Conservation (phyloP, 2,329 filamentous ascomycete species). For the Fusarium caatingaense region DNA sequence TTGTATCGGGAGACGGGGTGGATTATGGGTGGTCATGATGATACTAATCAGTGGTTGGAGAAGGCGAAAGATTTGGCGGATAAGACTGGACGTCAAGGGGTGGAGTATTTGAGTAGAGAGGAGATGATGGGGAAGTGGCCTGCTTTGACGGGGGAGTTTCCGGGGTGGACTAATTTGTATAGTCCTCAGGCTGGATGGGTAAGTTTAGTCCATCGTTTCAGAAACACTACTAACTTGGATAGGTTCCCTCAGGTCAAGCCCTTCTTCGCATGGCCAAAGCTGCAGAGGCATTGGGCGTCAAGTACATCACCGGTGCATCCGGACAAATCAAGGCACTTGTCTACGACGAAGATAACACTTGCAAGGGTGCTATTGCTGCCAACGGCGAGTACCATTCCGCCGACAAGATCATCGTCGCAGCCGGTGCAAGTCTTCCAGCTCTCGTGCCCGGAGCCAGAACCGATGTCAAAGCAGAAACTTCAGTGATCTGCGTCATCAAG, state of each 20-base stretch:
- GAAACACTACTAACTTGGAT: background rate
- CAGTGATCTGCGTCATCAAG: slow-evolving; percentile 71
- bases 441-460: slow-evolving; percentile 70
- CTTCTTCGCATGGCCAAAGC: slow-evolving; percentile 49
- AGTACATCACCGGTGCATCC: slow-evolving; percentile 47
- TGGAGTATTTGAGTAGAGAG: slow-evolving; percentile 43
- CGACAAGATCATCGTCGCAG: slow-evolving; percentile 71
- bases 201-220: background rate
- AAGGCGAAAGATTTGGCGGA: slow-evolving; percentile 43
- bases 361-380: slow-evolving; percentile 61
- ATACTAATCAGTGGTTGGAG: slow-evolving; percentile 47
- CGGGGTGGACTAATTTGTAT: slow-evolving; percentile 46
- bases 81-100: slow-evolving; percentile 38
- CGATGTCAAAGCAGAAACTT: slow-evolving; percentile 71
- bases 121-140: slow-evolving; percentile 47
- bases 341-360: slow-evolving; percentile 44
- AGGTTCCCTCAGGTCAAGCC: slow-evolving; percentile 45
- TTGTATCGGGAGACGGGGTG: slow-evolving; percentile 50
- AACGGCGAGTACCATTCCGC: slow-evolving; percentile 62
- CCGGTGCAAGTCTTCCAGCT: slow-evolving; percentile 73
- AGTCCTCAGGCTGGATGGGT: slow-evolving; percentile 49
- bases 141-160: slow-evolving; percentile 43
- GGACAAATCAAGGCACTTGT: slow-evolving; percentile 39
- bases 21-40: slow-evolving; percentile 45
- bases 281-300: slow-evolving; percentile 43